A percentile compares a stretch with the other conserved stretches of the same genome.
These are phyloP conservation scores for Citrus cavaleriei DNA, from an alignment of 345 rosid species.

Conservation along the genomic window DNA sequence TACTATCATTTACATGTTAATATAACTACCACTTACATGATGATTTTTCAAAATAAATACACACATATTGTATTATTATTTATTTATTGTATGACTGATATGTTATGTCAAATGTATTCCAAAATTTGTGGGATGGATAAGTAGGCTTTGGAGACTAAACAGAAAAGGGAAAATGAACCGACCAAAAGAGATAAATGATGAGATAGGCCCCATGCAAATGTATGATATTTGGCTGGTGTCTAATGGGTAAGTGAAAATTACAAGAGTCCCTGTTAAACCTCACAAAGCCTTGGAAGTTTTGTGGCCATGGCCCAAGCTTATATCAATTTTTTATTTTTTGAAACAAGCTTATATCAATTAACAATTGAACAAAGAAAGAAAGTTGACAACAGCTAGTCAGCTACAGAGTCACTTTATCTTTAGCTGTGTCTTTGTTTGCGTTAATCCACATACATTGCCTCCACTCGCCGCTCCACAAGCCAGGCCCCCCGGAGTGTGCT, in stretches of 20 bases:
- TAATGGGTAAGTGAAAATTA: not conserved
- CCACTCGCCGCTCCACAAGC: too few species aligned
- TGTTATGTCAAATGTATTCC: too few species aligned
- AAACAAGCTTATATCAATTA: not conserved
- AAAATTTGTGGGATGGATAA: not conserved
- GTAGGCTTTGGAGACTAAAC: not conserved
- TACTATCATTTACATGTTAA: too few species aligned
- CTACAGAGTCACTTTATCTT: too few species aligned
- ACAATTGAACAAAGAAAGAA: slow-evolving; percentile 1
- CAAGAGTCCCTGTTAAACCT: slow-evolving; percentile 20
- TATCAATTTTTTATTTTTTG: not conserved
- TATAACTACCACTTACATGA: too few species aligned
- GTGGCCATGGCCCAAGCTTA: slow-evolving; percentile 15
- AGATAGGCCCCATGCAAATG: slow-evolving; percentile 12
- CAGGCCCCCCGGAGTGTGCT: too few species aligned
- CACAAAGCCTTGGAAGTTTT: slow-evolving; percentile 11
- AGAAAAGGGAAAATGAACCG: not conserved
- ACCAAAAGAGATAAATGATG: not conserved
- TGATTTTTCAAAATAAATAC: too few species aligned
- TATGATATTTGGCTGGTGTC: slow-evolving; percentile 27
- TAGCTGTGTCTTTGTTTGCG: too few species aligned
- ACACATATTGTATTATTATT: too few species aligned
- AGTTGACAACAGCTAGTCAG: too few species aligned
- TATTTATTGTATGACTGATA: accelerated
- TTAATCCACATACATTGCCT: too few species aligned